phyloP scores from a whole-genome alignment of 495 filamentous ascomycete species.

The Neurospora intermedia region DNA sequence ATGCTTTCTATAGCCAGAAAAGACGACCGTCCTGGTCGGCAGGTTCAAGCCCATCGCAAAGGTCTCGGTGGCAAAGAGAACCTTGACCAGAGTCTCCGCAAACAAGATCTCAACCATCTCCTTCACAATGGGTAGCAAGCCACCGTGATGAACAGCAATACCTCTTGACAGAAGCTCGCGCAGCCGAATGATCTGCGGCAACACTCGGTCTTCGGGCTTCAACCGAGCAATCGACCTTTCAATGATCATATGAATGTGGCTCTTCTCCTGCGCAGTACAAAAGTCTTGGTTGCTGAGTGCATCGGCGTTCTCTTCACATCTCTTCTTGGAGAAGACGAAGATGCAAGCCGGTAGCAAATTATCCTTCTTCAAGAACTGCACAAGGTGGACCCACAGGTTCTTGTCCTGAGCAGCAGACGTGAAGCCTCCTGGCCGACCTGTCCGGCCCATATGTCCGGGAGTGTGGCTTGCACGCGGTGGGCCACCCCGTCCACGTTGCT shows the following conservation, averaged over 20 bases:
- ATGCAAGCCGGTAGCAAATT: conserved; percentile 84
- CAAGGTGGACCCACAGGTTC: conserved; percentile 93
- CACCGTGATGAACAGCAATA: conserved; percentile 94
- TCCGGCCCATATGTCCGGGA: conserved; percentile 77
- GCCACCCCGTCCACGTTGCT: conserved; percentile 47
- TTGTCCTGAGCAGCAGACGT: conserved; percentile 86
- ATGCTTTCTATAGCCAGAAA: conserved; percentile 93
- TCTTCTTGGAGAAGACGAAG: conserved; percentile 96
- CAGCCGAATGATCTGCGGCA: conserved; percentile 84
- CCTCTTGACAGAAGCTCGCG: conserved; percentile 78
- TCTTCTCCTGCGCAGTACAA: conserved; percentile 86
- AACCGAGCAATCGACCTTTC: conserved; percentile 89
- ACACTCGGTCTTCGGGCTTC: conserved; percentile 76
- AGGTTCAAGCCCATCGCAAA: conserved; percentile 98
- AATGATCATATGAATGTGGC: conserved; percentile 91
- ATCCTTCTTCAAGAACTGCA: conserved; percentile 79
- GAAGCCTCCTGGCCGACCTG: conserved; percentile 69
- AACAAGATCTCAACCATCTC: conserved; percentile 97
- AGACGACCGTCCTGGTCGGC: conserved; percentile 91
- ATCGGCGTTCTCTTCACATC: conserved; percentile 94
- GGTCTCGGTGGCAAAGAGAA: conserved; percentile 94
- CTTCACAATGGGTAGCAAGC: conserved; percentile 91
- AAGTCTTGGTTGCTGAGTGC: conserved; percentile 91
- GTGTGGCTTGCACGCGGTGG: conserved; percentile 45
- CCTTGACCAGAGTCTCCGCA: conserved; percentile 86